Evolutionary conservation across 495 filamentous ascomycete genomes (phyloP).

Genomic region (Penicillium waksmanii): DNA sequence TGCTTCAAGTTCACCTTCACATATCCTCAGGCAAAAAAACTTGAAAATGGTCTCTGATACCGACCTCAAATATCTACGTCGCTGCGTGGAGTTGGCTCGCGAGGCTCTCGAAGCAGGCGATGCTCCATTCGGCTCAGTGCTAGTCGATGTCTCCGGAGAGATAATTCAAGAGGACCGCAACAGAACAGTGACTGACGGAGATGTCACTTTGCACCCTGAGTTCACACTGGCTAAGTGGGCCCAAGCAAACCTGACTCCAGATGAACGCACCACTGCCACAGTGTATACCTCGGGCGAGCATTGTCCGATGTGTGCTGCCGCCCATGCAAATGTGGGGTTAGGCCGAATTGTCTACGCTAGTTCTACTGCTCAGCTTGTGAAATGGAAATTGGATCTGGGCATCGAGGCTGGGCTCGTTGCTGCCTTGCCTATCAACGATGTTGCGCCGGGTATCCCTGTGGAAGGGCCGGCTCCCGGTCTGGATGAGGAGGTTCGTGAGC

Average conservation of each 20-base stretch:
- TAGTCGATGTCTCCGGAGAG: constrained; percentile 14
- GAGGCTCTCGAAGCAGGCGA: constrained; percentile 36
- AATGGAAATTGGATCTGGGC: constrained; percentile 19
- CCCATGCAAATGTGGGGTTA: constrained; percentile 32
- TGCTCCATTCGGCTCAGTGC: constrained; percentile 32
- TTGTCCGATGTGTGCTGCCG: constrained; percentile 39
- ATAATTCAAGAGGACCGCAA: constrained; percentile 26
- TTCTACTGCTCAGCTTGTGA: constrained; percentile 17
- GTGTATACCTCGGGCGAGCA: constrained; percentile 43
- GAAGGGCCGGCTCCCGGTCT: constrained; percentile 21
- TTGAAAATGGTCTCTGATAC: constrained; percentile 13
- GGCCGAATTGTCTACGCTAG: constrained; percentile 36
- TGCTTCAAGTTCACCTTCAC: neutral
- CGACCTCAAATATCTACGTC: constrained; percentile 21
- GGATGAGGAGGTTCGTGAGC: constrained; percentile 16
- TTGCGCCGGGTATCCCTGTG: constrained; percentile 19
- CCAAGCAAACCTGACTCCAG: constrained; percentile 24
- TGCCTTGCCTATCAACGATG: constrained; percentile 13
- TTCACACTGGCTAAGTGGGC: constrained; percentile 22
- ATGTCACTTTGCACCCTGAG: constrained; percentile 24
- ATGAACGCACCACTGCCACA: constrained; percentile 27
- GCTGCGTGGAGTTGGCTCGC: constrained; percentile 31
- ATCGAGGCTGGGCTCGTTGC: constrained; percentile 9
- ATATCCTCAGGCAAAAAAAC: neutral
- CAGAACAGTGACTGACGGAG: constrained; percentile 15